Percentiles rank a stretch among this genome's conserved stretches.
Evolutionary conservation across 78 protist genomes (phyloP).

Genomic region (Parvularia atlantis): DNA sequence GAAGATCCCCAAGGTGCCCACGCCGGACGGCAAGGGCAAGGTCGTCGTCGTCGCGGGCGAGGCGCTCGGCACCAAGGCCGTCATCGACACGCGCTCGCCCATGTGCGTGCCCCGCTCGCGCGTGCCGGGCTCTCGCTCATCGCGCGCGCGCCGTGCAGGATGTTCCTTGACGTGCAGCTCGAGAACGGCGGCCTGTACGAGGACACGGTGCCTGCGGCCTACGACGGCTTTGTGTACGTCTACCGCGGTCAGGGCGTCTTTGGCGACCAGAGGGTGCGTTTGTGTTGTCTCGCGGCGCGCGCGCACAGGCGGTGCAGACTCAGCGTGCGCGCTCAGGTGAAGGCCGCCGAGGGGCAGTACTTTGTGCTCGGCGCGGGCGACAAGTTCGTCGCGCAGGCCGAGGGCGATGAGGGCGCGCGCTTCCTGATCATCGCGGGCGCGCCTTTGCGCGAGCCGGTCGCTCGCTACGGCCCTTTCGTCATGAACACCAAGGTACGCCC

Average conservation of each 20-base stretch:
- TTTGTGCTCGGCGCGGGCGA: not conserved
- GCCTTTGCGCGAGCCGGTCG: slow-evolving; percentile 45
- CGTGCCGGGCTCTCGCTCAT: too few species aligned
- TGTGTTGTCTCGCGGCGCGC: too few species aligned
- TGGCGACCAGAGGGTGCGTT: not conserved
- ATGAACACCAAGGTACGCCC: too few species aligned
- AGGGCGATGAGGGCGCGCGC: not conserved
- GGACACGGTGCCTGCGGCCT: not conserved
- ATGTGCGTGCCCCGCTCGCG: too few species aligned
- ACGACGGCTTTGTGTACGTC: slow-evolving; percentile 8
- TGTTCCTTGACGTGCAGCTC: slow-evolving; percentile 12
- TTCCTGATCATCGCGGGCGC: slow-evolving; percentile 26
- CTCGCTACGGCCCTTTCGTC: slow-evolving; percentile 56
- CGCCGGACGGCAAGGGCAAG: not conserved
- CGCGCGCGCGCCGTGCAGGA: too few species aligned
- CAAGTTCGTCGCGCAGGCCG: not conserved
- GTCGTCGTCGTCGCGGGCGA: slow-evolving; percentile 5
- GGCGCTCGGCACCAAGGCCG: not conserved
- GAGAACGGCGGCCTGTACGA: not conserved
- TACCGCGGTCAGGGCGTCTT: not conserved
- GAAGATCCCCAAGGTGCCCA: not conserved
- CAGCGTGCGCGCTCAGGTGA: not conserved
- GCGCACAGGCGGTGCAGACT: not conserved
- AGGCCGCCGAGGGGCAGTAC: not conserved
- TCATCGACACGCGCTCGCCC: slow-evolving; percentile 3